These are phyloP conservation scores for Skeletonema grethae DNA, from an alignment of 108 stramenopile species.

Conservation along the genomic window DNA sequence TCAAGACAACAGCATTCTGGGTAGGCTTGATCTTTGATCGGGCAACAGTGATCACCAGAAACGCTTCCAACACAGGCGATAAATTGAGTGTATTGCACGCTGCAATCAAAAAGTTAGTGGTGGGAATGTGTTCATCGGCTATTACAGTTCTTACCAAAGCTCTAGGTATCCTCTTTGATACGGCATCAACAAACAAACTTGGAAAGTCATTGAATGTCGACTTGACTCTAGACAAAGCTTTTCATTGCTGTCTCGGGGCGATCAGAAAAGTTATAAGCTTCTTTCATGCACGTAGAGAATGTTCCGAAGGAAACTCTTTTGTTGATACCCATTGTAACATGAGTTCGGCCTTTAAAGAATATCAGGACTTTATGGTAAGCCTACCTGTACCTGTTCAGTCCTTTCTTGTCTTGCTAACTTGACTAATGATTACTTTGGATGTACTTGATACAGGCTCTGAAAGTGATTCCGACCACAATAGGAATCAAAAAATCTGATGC, in stretches of 20 bases:
- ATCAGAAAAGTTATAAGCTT: conserved; percentile 19
- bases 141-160: conserved; percentile 34
- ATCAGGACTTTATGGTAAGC: conserved; percentile 28
- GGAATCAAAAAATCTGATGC: conserved; percentile 9
- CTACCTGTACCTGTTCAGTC: not conserved
- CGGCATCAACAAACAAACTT: conserved; percentile 7
- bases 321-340: not conserved
- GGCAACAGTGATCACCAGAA: conserved; percentile 13
- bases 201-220: conserved; percentile 5
- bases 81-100: not conserved
- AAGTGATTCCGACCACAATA: conserved; percentile 7
- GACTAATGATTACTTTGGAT: not conserved
- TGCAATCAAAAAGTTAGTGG: conserved; percentile 19
- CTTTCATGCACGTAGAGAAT: conserved; percentile 7
- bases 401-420: not conserved
- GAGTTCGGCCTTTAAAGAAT: conserved; percentile 13
- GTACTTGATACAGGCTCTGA: not conserved
- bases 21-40: conserved; percentile 25
- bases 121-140: conserved; percentile 12
- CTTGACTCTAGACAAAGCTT: conserved; percentile 15
- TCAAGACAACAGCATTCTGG: conserved; percentile 24
- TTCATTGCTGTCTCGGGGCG: conserved; percentile 32
- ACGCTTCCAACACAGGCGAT: not conserved
- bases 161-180: conserved; percentile 18
- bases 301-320: not conserved